These are phyloP conservation scores for Agaricus sinodeliciosus DNA, from an alignment of 768 basidiomycete genomes.

Conservation along the genomic window DNA sequence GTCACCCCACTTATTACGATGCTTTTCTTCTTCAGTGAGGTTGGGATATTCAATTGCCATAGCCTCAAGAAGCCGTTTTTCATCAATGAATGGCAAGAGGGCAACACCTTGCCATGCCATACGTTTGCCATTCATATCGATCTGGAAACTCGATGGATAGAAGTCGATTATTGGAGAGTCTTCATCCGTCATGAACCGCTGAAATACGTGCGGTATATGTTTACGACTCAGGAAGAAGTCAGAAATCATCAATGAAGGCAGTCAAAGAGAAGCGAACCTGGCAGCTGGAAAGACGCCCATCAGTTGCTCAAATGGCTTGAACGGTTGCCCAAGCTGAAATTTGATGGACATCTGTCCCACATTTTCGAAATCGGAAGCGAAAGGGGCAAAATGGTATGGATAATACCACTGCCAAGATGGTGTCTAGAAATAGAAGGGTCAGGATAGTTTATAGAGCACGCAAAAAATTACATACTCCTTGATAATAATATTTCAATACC, in stretches of 20 bases:
- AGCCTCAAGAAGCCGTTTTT: constrained; percentile 73
- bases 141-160: constrained; percentile 86
- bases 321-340: constrained; percentile 80
- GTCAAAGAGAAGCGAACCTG: constrained; percentile 41
- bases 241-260: constrained; percentile 1
- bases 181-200: constrained; percentile 77
- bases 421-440: constrained; percentile 38
- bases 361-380: constrained; percentile 89
- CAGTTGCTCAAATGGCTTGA: constrained; percentile 95
- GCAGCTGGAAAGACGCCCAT: constrained; percentile 98
- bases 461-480: constrained; percentile 61
- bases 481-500: constrained; percentile 98
- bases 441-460: constrained; percentile 10
- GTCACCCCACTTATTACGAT: constrained; percentile 80
- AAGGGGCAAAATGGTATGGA: constrained; percentile 97
- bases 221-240: constrained; percentile 47
- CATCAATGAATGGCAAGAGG: constrained; percentile 91
- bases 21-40: constrained; percentile 75
- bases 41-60: constrained; percentile 65
- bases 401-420: constrained; percentile 99
- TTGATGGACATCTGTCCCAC: constrained; percentile 71
- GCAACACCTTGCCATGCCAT: constrained; percentile 99
- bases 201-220: constrained; percentile 85
- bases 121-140: constrained; percentile 99
- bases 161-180: constrained; percentile 94